Evolutionary conservation across 1,284 basidiomycete genomes (phyloP), one percentile per base, ranked within the genome.

Genomic region (Heliocybe sulcata): DNA sequence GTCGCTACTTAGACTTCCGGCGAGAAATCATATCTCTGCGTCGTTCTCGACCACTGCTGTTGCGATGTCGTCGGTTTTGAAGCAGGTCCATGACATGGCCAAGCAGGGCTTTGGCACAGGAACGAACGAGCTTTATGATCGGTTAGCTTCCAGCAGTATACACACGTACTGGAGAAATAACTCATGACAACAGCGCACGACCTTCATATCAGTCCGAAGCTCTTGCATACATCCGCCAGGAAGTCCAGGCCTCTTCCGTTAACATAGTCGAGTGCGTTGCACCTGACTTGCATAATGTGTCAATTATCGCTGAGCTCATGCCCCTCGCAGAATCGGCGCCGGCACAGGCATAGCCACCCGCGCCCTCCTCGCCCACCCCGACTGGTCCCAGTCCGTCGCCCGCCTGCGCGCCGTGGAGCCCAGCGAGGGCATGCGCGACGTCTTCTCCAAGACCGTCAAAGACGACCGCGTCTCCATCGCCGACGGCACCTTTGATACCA

Each of bases 311-410:
- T 35, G 3, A 27, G 6, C 33, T 54, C 31, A 42, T 35, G 11
- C 16, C 19, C 23, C 14, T 23, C 29, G 19, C 60, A 87, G 85
- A 63, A 72, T 89, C 45, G 85, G 89, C 26, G 69, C 83, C 35
- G 90, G 90, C 29, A 90, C 89, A 2, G 90, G 89, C 2, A 80
- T 92, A 51, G 92, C 90, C 67, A 91, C 90, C 22, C 80, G 89
- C 16, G 85, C 87, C 1, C 67, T 92, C 23, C 72, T 92, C 45
- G 76, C 79, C 2, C 78, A 88, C 66, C 73, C 80, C 6, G 75
- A 77, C 47, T 85, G 80, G 77, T 63, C 75, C 14, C 63, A 67
- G 6, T 63, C 66, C 47, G 72, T 92, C 53, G 71, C 71, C 42
- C 63, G 75, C 55, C 67, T 90, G 19, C 76, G 70, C 54, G 88